Evolutionary conservation across 1,284 basidiomycete species (phyloP).

Genomic region (Kwoniella shivajii): DNA sequence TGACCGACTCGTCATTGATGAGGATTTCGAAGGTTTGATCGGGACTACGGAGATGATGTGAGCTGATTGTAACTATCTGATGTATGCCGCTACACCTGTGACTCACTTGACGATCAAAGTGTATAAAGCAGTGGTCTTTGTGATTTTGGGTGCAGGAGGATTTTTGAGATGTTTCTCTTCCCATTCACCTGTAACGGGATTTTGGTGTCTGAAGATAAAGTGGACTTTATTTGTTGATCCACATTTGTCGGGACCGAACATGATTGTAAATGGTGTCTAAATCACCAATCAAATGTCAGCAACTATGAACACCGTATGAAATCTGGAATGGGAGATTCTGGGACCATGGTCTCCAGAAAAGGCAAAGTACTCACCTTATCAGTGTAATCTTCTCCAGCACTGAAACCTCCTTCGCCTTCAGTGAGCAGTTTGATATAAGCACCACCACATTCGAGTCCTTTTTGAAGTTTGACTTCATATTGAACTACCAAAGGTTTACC

Average conservation of each 20-base stretch:
- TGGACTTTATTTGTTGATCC: constrained; percentile 67
- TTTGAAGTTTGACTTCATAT: constrained; percentile 99
- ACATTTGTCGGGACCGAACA: constrained; percentile 78
- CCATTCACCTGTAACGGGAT: constrained; percentile 82
- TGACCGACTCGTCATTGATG: constrained; percentile 83
- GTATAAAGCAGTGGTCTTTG: constrained; percentile 87
- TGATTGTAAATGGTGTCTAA: constrained; percentile 90
- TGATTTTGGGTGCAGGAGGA: constrained; percentile 81
- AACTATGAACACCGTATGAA: neutral
- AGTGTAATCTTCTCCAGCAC: constrained; percentile 90
- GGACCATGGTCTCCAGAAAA: no score
- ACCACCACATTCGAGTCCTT: constrained; percentile 98
- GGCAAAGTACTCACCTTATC: constrained; percentile 62
- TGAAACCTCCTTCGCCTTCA: constrained; percentile 64
- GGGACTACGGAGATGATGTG: constrained; percentile 61
- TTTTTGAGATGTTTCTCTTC: constrained; percentile 95
- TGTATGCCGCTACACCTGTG: neutral
- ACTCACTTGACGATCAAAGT: constrained; percentile 86
- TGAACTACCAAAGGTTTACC: constrained; percentile 91
- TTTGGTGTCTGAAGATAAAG: constrained; percentile 97
- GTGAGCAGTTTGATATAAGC: constrained; percentile 95
- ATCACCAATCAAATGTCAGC: neutral
- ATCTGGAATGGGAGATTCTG: neutral
- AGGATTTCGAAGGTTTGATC: constrained; percentile 93
- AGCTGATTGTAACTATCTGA: constrained; percentile 8